Conservation (phyloP, 1,284 basidiomycete genomes). For the Hemileccinum hortonii region DNA sequence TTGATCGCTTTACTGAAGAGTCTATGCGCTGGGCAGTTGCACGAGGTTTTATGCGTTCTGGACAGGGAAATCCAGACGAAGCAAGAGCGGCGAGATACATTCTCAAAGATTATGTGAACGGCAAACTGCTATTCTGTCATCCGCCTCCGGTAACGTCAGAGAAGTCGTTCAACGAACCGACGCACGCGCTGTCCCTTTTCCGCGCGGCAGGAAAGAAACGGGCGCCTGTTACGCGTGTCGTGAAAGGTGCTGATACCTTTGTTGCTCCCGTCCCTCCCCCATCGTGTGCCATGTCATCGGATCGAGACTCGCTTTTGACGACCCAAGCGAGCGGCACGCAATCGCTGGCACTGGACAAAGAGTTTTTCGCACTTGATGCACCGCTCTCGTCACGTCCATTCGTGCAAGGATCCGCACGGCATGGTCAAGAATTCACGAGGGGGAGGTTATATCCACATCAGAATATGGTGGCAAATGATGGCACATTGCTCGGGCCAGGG, state of each 20-base stretch:
- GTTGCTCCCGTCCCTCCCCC: conserved; percentile 36
- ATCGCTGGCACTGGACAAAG: conserved; percentile 72
- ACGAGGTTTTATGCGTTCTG: conserved; percentile 90
- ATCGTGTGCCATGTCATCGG: conserved; percentile 20
- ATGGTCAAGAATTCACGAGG: conserved; percentile 64
- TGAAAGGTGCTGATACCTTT: conserved; percentile 81
- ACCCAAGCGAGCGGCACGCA: conserved; percentile 46
- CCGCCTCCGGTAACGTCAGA: conserved; percentile 75
- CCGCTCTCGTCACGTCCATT: conserved; percentile 60
- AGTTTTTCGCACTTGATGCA: conserved; percentile 73
- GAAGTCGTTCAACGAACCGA: conserved; percentile 77
- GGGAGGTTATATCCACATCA: conserved; percentile 77
- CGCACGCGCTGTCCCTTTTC: conserved; percentile 61
- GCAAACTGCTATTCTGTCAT: conserved; percentile 88
- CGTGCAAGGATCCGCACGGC: conserved; percentile 58
- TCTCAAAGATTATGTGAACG: conserved; percentile 97
- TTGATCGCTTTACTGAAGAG: conserved; percentile 9
- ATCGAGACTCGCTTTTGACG: conserved; percentile 18
- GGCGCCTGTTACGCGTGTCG: conserved; percentile 83
- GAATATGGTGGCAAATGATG: conserved; percentile 74
- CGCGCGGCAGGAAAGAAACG: conserved; percentile 73
- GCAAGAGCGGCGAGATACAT: conserved; percentile 91
- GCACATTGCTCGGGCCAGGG: conserved; percentile 54
- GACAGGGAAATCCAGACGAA: conserved; percentile 97
- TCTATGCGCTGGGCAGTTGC: conserved; percentile 57